Percentiles rank a stretch among this genome's conserved stretches.
Conservation (phyloP, 2,329 filamentous ascomycete genomes). For the Macrophomina pseudophaseolina region DNA sequence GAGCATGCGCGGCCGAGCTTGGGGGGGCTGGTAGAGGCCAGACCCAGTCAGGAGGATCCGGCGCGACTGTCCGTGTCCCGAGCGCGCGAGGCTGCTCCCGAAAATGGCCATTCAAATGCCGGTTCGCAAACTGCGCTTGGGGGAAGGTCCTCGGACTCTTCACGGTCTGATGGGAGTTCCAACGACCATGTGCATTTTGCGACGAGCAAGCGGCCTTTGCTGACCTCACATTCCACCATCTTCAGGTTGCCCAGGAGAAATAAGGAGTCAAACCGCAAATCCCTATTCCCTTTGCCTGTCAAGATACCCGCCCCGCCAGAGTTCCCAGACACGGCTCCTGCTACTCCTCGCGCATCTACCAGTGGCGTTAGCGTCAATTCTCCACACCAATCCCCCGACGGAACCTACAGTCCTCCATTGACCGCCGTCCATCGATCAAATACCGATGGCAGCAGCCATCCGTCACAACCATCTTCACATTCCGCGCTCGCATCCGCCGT, state of each 20-base stretch:
- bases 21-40: slow-evolving; percentile 4
- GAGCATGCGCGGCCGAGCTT: slow-evolving; percentile 20
- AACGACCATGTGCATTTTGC: slow-evolving; percentile 51
- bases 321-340: slow-evolving; percentile 50
- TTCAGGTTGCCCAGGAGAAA: slow-evolving; percentile 81
- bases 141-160: slow-evolving; percentile 74
- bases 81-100: slow-evolving; percentile 54
- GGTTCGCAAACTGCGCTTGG: slow-evolving; percentile 12
- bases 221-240: slow-evolving; percentile 71
- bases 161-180: slow-evolving; percentile 83
- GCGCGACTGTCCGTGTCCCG: slow-evolving; percentile 66
- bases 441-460: slow-evolving; percentile 36
- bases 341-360: slow-evolving; percentile 51
- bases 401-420: slow-evolving; percentile 48
- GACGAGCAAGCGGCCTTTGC: slow-evolving; percentile 39
- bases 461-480: slow-evolving; percentile 55
- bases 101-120: slow-evolving; percentile 62
- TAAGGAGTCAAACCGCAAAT: slow-evolving; percentile 68
- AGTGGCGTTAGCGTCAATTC: slow-evolving; percentile 44
- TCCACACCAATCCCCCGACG: slow-evolving; percentile 38
- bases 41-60: slow-evolving; percentile 42
- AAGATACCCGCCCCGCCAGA: slow-evolving; percentile 61
- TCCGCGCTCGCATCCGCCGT: slow-evolving; percentile 52
- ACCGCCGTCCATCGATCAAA: slow-evolving; percentile 40
- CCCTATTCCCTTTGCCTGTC: slow-evolving; percentile 87